These are phyloP conservation scores for Suillus bovinus DNA, from an alignment of 768 basidiomycete species.

Conservation along the genomic window DNA sequence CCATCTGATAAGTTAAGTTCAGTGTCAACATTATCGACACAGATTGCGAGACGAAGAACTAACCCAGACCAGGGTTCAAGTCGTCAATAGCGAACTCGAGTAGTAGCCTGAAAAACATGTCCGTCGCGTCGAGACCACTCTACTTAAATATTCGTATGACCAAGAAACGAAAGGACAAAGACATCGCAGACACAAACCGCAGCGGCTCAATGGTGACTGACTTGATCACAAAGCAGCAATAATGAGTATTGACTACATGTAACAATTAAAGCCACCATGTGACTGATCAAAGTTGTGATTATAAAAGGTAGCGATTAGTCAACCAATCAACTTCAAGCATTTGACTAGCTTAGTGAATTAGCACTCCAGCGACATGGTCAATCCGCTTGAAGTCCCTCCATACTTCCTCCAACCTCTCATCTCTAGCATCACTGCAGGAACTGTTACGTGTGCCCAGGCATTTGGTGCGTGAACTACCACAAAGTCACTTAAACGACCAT, in stretches of 20 bases:
- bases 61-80: not conserved
- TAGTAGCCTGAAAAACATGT: not conserved
- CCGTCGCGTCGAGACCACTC: not conserved
- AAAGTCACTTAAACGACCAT: not conserved
- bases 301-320: not conserved
- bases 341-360: not conserved
- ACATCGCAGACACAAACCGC: not conserved
- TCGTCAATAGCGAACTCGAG: not conserved
- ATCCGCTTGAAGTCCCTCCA: slow-evolving; percentile 56
- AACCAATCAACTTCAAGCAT: not conserved
- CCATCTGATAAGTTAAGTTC: not conserved
- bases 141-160: not conserved
- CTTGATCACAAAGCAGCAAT: not conserved
- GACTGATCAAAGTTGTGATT: slow-evolving; percentile 3
- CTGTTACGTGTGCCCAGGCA: slow-evolving; percentile 52
- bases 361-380: slow-evolving; percentile 6
- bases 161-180: not conserved
- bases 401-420: slow-evolving; percentile 57
- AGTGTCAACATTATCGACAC: not conserved
- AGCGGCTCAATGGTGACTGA: not conserved
- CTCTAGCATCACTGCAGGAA: slow-evolving; percentile 30
- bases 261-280: no score
- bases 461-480: slow-evolving; percentile 42
- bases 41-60: not conserved
- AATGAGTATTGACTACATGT: no score